phyloP scores from a whole-genome alignment of 441 rosid species.

The Populus hybrid region DNA sequence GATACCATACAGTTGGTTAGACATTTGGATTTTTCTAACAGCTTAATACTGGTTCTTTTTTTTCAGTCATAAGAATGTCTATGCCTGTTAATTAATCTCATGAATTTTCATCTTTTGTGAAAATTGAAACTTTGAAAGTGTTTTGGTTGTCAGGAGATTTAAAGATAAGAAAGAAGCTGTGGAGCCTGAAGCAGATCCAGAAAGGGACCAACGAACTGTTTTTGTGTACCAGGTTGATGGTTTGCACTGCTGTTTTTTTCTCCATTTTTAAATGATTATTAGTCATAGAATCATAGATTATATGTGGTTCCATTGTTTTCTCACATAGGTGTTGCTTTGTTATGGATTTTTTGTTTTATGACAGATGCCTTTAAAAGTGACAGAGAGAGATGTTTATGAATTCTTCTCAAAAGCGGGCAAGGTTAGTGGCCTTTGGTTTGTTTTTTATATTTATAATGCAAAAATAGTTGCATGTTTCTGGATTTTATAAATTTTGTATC shows the following conservation, averaged over 20 bases:
- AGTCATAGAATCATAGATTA: neutral
- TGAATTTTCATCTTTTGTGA: neutral
- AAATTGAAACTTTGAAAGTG: slow-evolving; percentile 3
- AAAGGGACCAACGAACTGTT: slow-evolving; percentile 95
- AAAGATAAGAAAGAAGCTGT: slow-evolving; percentile 75
- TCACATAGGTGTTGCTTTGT: slow-evolving; percentile 11
- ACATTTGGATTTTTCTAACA: neutral
- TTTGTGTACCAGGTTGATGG: slow-evolving; percentile 83
- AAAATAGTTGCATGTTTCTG: neutral
- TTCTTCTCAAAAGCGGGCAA: slow-evolving; percentile 94
- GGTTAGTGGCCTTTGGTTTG: slow-evolving; percentile 38
- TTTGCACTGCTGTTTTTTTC: neutral
- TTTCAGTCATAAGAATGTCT: neutral
- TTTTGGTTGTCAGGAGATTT: slow-evolving; percentile 44
- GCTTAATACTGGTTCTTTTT: neutral
- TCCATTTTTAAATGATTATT: neutral
- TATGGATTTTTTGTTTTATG: slow-evolving; percentile 13
- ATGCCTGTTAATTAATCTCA: neutral
- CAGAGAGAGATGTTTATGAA: slow-evolving; percentile 88
- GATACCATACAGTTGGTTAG: neutral
- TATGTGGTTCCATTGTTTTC: neutral
- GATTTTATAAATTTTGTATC: neutral
- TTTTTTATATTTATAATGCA: neutral
- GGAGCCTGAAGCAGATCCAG: slow-evolving; percentile 94
- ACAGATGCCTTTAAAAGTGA: slow-evolving; percentile 94